phyloP scores from a whole-genome alignment of 192 early-diverging fungal genomes.

The Coemansia umbellata region DNA sequence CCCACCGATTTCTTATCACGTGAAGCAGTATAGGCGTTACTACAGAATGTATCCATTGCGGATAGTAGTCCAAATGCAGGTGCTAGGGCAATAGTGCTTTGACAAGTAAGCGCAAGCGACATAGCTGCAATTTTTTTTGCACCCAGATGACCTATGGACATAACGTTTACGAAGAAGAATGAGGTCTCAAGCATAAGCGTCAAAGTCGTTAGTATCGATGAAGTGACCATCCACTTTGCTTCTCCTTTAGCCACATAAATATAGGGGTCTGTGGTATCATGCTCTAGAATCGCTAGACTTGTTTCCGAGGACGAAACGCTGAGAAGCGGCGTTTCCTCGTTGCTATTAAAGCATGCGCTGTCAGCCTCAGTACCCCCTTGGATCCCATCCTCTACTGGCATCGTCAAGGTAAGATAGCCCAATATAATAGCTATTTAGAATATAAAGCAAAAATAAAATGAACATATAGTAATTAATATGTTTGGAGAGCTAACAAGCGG shows the following conservation, averaged over 20 bases:
- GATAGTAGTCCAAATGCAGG: slow-evolving; percentile 61
- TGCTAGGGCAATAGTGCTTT: slow-evolving; percentile 18
- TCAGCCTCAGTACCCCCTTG: too few species aligned
- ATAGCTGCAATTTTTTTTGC: slow-evolving; percentile 58
- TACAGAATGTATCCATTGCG: slow-evolving; percentile 27
- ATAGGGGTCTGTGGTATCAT: slow-evolving; percentile 30
- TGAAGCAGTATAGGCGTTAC: slow-evolving; percentile 12
- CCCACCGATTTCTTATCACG: slow-evolving; percentile 33
- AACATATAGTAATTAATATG: too few species aligned
- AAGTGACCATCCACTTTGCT: slow-evolving; percentile 24
- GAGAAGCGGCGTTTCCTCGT: too few species aligned
- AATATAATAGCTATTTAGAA: too few species aligned
- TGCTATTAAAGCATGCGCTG: too few species aligned
- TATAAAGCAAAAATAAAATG: too few species aligned
- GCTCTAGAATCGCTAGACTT: slow-evolving; percentile 30
- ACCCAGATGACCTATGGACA: slow-evolving; percentile 58
- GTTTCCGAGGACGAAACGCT: slow-evolving; percentile 1
- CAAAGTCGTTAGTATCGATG: slow-evolving; percentile 22
- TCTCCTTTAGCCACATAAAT: slow-evolving; percentile 16
- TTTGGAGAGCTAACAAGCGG: too few species aligned
- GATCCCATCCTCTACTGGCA: too few species aligned
- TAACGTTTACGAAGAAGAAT: slow-evolving; percentile 58
- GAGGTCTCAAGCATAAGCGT: slow-evolving; percentile 55
- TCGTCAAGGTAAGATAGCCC: too few species aligned
- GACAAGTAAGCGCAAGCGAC: slow-evolving; percentile 60